Evolutionary conservation across 345 rosid genomes (phyloP), one percentile per base, ranked within the genome.

Genomic region (Eucalyptus caleyi): DNA sequence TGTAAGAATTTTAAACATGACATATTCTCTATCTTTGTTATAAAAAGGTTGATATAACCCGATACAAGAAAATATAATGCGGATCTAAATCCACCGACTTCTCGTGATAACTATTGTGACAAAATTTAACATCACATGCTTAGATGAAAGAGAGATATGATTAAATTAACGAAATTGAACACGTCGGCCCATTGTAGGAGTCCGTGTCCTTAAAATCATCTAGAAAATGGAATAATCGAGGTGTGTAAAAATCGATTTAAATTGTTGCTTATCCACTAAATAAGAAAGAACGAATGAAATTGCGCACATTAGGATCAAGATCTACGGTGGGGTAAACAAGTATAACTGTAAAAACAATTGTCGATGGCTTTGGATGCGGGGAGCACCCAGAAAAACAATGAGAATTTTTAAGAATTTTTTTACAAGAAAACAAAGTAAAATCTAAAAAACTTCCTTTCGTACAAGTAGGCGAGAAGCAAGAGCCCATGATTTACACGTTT

Each of bases 221-320:
- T 0, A 30, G 4, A 9, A 30, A 7, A 7, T 16, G 19, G 2
- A 65, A 65, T 3, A 7, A 8, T n/a, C 0, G 21, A 14, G 2
- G 5, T 8, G 11, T 5, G 2, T 7, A 6, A 65, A 65, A 65
- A 0, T 0, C 7, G 3, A 65, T 65, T 2, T 0, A 8, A 0
- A 65, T 0, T 8, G 0, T 8, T 0, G 3, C 2, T 0, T 15
- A n/a, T 65, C 3, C 3, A 1, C 3, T 65, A 14, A n/a, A 14
- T 0, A 8, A 4, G 1, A n/a, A 65, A n/a, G 11, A 65, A n/a
- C 0, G 2, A 6, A 15, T n/a, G 9, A 65, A 65, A n/a, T 65
- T n/a, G 3, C 6, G 40, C 2, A n/a, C 16, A 2, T n/a, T 7
- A 4, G 3, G 21, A n/a, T 65, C 21, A 1, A n/a, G 77, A n/a